These are phyloP conservation scores for Fusarium coicis DNA, from an alignment of 2,329 filamentous ascomycete genomes.

Conservation along the genomic window DNA sequence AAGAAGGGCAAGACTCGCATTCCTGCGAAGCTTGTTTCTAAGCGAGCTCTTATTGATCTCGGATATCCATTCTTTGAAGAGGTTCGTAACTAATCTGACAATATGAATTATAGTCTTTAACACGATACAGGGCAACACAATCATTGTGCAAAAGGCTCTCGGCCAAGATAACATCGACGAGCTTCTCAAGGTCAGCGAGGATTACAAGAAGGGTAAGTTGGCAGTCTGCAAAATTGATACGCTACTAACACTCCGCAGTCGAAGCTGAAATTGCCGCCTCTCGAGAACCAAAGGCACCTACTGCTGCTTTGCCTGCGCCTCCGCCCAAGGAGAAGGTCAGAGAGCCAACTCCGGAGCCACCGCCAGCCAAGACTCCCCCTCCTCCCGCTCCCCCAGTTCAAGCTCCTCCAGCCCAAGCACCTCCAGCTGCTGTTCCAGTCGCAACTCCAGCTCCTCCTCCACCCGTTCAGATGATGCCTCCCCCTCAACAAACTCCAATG, in stretches of 20 bases:
- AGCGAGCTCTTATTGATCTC: slow-evolving; percentile 82
- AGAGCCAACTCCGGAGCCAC: slow-evolving; percentile 53
- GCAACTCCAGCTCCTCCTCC: slow-evolving; percentile 39
- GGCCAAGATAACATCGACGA: slow-evolving; percentile 93
- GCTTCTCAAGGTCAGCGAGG: slow-evolving; percentile 83
- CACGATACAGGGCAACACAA: slow-evolving; percentile 73
- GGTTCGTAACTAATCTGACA: slow-evolving; percentile 59
- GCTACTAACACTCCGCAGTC: slow-evolving; percentile 15
- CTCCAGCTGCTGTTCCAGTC: slow-evolving; percentile 48
- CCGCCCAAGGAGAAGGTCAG: slow-evolving; percentile 32
- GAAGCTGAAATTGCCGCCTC: slow-evolving; percentile 31
- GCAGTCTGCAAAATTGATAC: fast-evolving
- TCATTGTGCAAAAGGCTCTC: slow-evolving; percentile 85
- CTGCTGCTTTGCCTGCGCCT: slow-evolving; percentile 49
- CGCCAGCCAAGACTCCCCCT: slow-evolving; percentile 41
- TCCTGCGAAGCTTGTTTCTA: slow-evolving; percentile 81
- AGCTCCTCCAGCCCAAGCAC: slow-evolving; percentile 25
- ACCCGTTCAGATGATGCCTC: slow-evolving; percentile 41
- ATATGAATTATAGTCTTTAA: slow-evolving; percentile 13
- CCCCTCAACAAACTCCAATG: slow-evolving; percentile 17
- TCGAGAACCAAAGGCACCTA: slow-evolving; percentile 12
- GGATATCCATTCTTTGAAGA: slow-evolving; percentile 90
- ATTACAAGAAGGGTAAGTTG: slow-evolving; percentile 71
- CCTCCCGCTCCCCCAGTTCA: slow-evolving; percentile 23
- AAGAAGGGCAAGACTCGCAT: slow-evolving; percentile 92